These are phyloP conservation scores for Bolboschoenus planiculmis DNA, from an alignment of 176 grass and related monocot species.

Conservation along the genomic window DNA sequence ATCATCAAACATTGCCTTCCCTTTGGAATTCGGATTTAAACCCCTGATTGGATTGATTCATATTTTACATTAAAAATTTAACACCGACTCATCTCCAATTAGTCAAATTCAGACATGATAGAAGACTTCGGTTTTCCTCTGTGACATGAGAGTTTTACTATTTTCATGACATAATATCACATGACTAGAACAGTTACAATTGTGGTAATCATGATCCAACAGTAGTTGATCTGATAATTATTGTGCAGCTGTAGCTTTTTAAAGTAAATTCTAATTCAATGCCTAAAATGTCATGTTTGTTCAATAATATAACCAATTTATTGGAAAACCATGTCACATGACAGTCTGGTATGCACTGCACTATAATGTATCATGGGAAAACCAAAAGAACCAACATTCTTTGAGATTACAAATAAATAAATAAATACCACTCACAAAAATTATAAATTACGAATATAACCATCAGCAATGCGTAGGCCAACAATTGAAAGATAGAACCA, in stretches of 20 bases:
- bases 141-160: neutral
- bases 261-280: neutral
- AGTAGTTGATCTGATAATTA: neutral
- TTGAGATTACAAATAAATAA: neutral
- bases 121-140: neutral
- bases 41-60: neutral
- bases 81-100: neutral
- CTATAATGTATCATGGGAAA: neutral
- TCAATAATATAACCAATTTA: neutral
- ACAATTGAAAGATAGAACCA: neutral
- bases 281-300: neutral
- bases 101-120: neutral
- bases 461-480: neutral
- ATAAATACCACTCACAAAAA: neutral
- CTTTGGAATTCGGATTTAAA: too few relatives aligned
- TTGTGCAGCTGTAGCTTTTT: too few relatives aligned
- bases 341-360: neutral
- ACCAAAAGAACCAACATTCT: neutral
- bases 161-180: neutral
- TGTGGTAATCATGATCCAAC: neutral
- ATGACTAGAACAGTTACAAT: neutral
- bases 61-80: neutral
- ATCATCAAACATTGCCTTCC: neutral
- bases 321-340: neutral
- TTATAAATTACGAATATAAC: neutral